A percentile compares a stretch with the other conserved stretches of the same genome.
Evolutionary conservation across 2,329 filamentous ascomycete genomes (phyloP).

Genomic region (Claviceps sp.): DNA sequence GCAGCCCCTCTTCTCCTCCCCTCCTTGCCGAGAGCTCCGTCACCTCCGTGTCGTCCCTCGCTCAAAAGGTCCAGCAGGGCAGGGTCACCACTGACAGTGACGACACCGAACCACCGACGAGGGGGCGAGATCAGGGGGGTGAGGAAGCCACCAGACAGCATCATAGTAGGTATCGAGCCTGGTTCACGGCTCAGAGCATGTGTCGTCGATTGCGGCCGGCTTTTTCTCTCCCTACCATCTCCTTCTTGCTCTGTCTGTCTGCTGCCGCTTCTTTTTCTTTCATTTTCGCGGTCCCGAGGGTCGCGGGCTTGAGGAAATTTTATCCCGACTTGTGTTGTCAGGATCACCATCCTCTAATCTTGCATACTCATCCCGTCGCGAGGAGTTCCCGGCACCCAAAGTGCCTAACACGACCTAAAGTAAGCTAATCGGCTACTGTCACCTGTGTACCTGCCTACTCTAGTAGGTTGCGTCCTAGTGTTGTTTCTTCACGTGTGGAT

Average conservation of each 20-base stretch:
- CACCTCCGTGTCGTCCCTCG: not conserved
- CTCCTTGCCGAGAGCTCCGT: no score
- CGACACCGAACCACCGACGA: not conserved
- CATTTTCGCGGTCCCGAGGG: not conserved
- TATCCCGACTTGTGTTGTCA: not conserved
- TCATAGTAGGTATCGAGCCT: not conserved
- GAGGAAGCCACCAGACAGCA: not conserved
- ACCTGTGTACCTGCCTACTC: not conserved
- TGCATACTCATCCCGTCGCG: not conserved
- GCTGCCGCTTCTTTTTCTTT: not conserved
- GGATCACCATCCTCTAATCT: not conserved
- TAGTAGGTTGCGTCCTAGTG: not conserved
- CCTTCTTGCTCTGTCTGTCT: not conserved
- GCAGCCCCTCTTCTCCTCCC: no score
- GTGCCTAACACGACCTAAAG: not conserved
- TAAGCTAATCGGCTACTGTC: no score
- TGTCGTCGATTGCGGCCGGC: not conserved
- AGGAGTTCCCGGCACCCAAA: not conserved
- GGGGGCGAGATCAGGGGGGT: not conserved
- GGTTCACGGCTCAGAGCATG: not conserved
- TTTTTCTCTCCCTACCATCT: no score
- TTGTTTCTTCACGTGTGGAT: no score
- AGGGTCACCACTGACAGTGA: not conserved
- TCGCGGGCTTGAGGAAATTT: not conserved
- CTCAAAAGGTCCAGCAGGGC: not conserved